Evolutionary conservation across 169 alveolate species (phyloP).

Genomic region (Cytauxzoon felis): DNA sequence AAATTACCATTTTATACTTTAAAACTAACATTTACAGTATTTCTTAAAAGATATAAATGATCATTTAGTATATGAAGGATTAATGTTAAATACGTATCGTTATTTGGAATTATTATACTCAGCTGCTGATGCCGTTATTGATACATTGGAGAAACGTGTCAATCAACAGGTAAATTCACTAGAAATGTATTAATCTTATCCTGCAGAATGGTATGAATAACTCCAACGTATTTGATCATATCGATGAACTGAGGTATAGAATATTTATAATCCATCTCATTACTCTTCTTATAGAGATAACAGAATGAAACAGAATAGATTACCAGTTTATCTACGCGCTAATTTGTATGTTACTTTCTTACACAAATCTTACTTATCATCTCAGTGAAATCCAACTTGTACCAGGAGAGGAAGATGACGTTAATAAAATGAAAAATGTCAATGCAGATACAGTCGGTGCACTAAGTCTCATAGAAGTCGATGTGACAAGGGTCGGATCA

Average conservation of each 20-base stretch:
- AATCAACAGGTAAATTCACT: background rate
- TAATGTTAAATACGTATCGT: slow-evolving; percentile 71
- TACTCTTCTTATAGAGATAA: slow-evolving; percentile 64
- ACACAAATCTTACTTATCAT: background rate
- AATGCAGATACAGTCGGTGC: slow-evolving; percentile 88
- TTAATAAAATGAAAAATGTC: slow-evolving; percentile 84
- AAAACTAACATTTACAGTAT: slow-evolving; percentile 14
- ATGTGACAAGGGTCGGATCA: slow-evolving; percentile 89
- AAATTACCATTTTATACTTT: no score
- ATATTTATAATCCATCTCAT: background rate
- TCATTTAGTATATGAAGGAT: slow-evolving; percentile 66
- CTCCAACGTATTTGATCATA: background rate
- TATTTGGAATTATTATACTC: slow-evolving; percentile 69
- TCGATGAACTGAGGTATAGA: slow-evolving; percentile 14
- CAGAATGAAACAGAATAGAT: slow-evolving; percentile 75
- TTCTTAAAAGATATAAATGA: slow-evolving; percentile 57
- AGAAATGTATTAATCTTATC: no score
- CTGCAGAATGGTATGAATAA: background rate
- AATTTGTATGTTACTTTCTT: background rate
- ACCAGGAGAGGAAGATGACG: slow-evolving; percentile 71
- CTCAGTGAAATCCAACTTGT: slow-evolving; percentile 66
- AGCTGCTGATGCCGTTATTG: slow-evolving; percentile 62
- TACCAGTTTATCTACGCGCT: slow-evolving; percentile 63
- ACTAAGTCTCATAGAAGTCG: slow-evolving; percentile 72
- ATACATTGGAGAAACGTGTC: slow-evolving; percentile 13